These are phyloP conservation scores for Wolfiporia cocos DNA, from an alignment of 1,284 basidiomycete species.

Conservation along the genomic window DNA sequence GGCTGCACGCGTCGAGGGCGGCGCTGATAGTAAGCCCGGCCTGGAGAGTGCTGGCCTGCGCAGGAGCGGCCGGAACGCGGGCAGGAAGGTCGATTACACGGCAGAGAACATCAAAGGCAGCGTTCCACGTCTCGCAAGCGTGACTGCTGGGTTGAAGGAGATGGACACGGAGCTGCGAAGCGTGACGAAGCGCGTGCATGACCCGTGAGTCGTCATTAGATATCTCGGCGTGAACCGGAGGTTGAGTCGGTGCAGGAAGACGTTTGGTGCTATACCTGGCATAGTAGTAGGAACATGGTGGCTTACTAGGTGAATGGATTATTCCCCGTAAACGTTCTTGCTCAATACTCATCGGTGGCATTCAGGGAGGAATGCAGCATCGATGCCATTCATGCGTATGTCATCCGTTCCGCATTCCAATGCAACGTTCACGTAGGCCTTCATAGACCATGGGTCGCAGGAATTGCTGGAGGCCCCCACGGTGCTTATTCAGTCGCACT, in stretches of 20 bases:
- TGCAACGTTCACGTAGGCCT: background rate
- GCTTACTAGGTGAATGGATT: slow-evolving; percentile 44
- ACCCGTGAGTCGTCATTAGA: slow-evolving; percentile 63
- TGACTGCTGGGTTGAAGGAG: slow-evolving; percentile 11
- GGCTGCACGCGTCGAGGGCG: slow-evolving; percentile 9
- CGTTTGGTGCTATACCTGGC: slow-evolving; percentile 65
- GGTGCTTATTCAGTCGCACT: slow-evolving; percentile 79
- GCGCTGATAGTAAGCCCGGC: slow-evolving; percentile 5
- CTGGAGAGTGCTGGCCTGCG: slow-evolving; percentile 30
- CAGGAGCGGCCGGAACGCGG: slow-evolving; percentile 58
- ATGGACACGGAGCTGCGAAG: slow-evolving; percentile 23
- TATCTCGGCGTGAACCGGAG: background rate
- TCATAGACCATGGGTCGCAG: slow-evolving; percentile 68
- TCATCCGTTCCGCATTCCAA: slow-evolving; percentile 6
- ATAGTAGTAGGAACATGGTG: slow-evolving; percentile 77
- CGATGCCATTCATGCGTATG: slow-evolving; percentile 74
- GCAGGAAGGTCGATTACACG: slow-evolving; percentile 51
- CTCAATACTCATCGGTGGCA: background rate
- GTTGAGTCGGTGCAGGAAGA: slow-evolving; percentile 27
- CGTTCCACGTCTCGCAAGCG: slow-evolving; percentile 13
- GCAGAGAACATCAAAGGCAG: slow-evolving; percentile 19
- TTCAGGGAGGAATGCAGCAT: slow-evolving; percentile 56
- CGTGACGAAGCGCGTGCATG: slow-evolving; percentile 36
- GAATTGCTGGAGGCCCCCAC: slow-evolving; percentile 58
- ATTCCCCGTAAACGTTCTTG: background rate